A percentile compares a stretch with the other conserved stretches of the same genome.
Conservation (phyloP, 1,284 basidiomycete genomes). For the Meripilus lineatus region DNA sequence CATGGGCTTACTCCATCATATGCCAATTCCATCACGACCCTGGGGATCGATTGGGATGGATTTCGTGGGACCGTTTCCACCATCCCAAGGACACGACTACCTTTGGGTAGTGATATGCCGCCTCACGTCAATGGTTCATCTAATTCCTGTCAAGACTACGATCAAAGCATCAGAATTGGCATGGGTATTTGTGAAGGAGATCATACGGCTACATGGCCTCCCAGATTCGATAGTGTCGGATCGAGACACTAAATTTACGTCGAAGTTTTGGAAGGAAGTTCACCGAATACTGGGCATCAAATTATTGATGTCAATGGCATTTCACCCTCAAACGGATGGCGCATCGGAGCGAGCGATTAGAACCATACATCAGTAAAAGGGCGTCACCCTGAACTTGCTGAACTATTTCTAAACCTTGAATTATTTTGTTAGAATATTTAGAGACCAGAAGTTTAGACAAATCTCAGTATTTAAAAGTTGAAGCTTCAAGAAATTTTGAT, state of each 20-base stretch:
- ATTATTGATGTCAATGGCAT: constrained; percentile 36
- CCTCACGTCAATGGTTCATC: too few species aligned
- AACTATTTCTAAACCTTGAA: too few species aligned
- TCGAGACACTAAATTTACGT: constrained; percentile 30
- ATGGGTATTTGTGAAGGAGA: constrained; percentile 22
- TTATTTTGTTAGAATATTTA: too few species aligned
- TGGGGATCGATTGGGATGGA: too few species aligned
- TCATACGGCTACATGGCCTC: constrained; percentile 27
- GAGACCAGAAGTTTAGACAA: too few species aligned
- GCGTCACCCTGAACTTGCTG: too few species aligned
- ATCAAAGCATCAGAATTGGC: constrained; percentile 27
- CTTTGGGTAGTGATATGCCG: constrained; percentile 18
- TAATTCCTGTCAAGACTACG: constrained; percentile 16
- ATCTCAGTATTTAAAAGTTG: too few species aligned
- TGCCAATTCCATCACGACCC: constrained; percentile 20
- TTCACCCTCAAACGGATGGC: too few species aligned
- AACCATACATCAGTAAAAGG: not conserved
- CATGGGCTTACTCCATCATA: constrained; percentile 18
- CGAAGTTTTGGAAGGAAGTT: constrained; percentile 29
- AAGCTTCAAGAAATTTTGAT: too few species aligned
- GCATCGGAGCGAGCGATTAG: not conserved
- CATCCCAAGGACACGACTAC: constrained; percentile 14
- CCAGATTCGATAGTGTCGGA: too few species aligned
- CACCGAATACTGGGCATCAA: constrained; percentile 28
- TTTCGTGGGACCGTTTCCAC: constrained; percentile 23